phyloP scores from a whole-genome alignment of 345 rosid genomes.

The Salix arbutifolia region DNA sequence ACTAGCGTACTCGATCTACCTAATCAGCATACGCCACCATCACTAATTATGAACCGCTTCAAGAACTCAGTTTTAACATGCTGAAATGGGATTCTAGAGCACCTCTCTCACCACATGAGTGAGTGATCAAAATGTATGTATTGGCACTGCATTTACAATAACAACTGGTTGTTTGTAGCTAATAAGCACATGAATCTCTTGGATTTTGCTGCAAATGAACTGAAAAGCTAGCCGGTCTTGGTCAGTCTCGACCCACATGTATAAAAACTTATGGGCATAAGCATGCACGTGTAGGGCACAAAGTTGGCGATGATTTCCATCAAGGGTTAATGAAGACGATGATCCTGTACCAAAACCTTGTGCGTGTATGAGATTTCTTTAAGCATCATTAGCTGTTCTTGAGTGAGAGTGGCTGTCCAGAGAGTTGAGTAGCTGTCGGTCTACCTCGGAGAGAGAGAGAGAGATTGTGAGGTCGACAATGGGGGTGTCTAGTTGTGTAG shows the following conservation, averaged over 20 bases:
- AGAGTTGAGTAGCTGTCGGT: conserved; percentile 13
- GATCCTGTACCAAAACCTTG: conserved; percentile 6
- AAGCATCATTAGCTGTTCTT: conserved; percentile 21
- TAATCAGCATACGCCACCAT: background rate
- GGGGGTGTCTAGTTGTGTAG: background rate
- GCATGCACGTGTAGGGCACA: background rate
- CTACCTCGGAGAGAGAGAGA: background rate
- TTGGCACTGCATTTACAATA: background rate
- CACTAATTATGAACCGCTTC: conserved; percentile 4
- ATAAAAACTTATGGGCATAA: background rate
- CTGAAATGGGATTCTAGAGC: too few species aligned
- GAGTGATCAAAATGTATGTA: background rate
- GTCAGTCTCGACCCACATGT: background rate
- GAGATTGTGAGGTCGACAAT: conserved; percentile 5
- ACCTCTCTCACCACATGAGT: background rate
- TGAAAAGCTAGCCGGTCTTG: background rate
- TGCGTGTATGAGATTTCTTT: conserved; percentile 6
- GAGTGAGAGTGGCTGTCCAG: conserved; percentile 12
- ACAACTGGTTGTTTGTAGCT: background rate
- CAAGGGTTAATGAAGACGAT: background rate
- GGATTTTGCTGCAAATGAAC: background rate
- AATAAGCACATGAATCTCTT: background rate
- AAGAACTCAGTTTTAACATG: background rate
- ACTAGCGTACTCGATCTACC: conserved; percentile 16
- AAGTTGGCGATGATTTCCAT: conserved; percentile 23